Percentiles rank a stretch among this genome's conserved stretches.
These are phyloP conservation scores for Astrephomene gubernaculifera DNA, from an alignment of 139 green algal genomes.

Conservation along the genomic window DNA sequence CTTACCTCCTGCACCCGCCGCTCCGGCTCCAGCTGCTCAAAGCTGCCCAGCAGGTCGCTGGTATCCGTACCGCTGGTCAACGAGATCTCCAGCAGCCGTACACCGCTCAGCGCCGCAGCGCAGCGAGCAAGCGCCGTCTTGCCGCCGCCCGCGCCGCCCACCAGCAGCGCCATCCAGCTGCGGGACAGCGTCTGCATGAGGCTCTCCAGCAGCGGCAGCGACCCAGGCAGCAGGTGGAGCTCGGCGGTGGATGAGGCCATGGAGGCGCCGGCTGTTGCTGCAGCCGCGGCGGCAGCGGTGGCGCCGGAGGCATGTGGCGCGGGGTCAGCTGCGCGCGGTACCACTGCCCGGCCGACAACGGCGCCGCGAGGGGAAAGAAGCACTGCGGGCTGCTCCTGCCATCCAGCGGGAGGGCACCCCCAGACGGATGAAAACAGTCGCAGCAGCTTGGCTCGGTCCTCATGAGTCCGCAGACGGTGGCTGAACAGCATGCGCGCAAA, in stretches of 20 bases:
- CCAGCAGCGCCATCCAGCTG: slow-evolving; percentile 85
- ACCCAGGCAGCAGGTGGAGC: slow-evolving; percentile 69
- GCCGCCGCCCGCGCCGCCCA: slow-evolving; percentile 66
- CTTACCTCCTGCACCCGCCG: slow-evolving; percentile 61
- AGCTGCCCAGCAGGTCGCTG: slow-evolving; percentile 95
- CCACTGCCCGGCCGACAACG: slow-evolving; percentile 43
- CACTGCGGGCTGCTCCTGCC: slow-evolving; percentile 31
- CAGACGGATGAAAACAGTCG: slow-evolving; percentile 69
- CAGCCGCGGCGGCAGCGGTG: not conserved
- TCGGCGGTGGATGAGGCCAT: not conserved
- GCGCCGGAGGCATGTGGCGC: not conserved
- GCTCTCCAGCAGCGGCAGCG: slow-evolving; percentile 80
- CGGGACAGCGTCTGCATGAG: slow-evolving; percentile 51
- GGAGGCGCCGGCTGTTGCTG: not conserved
- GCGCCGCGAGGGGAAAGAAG: slow-evolving; percentile 34
- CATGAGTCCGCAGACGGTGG: slow-evolving; percentile 81
- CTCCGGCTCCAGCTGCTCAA: slow-evolving; percentile 91
- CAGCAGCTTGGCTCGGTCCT: slow-evolving; percentile 70
- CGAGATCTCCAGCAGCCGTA: slow-evolving; percentile 81
- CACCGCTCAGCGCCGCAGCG: slow-evolving; percentile 69
- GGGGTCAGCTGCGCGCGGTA: slow-evolving; percentile 12
- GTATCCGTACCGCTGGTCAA: slow-evolving; percentile 94
- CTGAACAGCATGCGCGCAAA: slow-evolving; percentile 84
- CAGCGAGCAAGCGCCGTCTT: slow-evolving; percentile 79
- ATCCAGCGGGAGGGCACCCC: slow-evolving; percentile 38